Percentiles rank a stretch among this genome's conserved stretches.
phyloP scores from a whole-genome alignment of 202 grass and related monocot species.

The Cymbopogon flexuosus region DNA sequence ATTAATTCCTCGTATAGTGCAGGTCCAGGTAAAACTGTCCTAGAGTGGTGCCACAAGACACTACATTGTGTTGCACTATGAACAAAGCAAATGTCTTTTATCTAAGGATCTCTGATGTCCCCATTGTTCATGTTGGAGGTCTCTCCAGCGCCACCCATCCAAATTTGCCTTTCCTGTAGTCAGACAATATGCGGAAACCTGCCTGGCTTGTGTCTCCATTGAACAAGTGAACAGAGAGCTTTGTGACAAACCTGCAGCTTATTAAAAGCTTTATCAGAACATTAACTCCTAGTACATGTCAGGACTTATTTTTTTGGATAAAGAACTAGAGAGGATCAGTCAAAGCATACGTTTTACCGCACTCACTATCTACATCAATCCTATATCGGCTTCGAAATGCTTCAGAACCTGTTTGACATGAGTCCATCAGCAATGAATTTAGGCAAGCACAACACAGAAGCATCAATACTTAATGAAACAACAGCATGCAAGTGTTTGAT shows the following conservation, averaged over 20 bases:
- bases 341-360: constrained; percentile 47
- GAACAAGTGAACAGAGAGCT: constrained; percentile 68
- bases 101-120: not conserved
- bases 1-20: constrained; percentile 12
- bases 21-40: not conserved
- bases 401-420: constrained; percentile 55
- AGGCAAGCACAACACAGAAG: not conserved
- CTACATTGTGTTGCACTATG: not conserved
- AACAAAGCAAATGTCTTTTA: constrained; percentile 21
- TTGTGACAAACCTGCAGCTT: constrained; percentile 70
- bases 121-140: constrained; percentile 52
- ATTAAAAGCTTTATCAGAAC: constrained; percentile 20
- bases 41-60: not conserved
- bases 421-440: not conserved
- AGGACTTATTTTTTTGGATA: not conserved
- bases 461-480: not conserved
- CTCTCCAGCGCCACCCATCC: constrained; percentile 82
- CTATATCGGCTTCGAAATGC: constrained; percentile 63
- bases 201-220: constrained; percentile 80
- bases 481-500: not conserved
- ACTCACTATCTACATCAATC: constrained; percentile 60
- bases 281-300: constrained; percentile 17
- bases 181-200: constrained; percentile 68
- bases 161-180: constrained; percentile 92
- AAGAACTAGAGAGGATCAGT: constrained; percentile 24